These are phyloP conservation scores for Debaryomycetaceae sp. DNA, from an alignment of 1,139 yeast genomes.

Conservation along the genomic window DNA sequence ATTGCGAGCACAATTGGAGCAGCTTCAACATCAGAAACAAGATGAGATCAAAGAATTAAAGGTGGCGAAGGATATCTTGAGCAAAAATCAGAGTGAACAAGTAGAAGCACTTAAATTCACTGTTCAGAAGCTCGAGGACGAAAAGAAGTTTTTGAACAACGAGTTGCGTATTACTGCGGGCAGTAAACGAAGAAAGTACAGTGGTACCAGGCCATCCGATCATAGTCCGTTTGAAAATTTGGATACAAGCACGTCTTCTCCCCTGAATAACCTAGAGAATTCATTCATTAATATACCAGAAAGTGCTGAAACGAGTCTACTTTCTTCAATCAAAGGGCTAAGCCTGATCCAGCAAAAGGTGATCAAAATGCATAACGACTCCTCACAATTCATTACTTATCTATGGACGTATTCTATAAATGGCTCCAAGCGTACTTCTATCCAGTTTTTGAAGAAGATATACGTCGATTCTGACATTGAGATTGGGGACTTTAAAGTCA, in stretches of 20 bases:
- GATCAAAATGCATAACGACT: conserved; percentile 30
- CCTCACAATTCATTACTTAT: conserved; percentile 34
- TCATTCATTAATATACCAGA: not conserved
- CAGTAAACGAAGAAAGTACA: conserved; percentile 13
- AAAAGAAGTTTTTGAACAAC: conserved; percentile 59
- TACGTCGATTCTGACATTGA: conserved; percentile 33
- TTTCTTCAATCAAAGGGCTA: not conserved
- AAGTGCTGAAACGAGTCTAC: not conserved
- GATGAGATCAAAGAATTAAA: conserved; percentile 43
- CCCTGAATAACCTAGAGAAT: not conserved
- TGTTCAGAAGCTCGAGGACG: conserved; percentile 62
- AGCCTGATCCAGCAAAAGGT: conserved; percentile 11
- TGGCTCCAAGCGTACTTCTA: conserved; percentile 48
- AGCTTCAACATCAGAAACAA: conserved; percentile 42
- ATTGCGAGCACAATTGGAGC: conserved; percentile 59
- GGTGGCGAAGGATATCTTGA: conserved; percentile 25
- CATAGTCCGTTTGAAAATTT: not conserved
- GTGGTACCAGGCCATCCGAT: not conserved
- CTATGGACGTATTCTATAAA: conserved; percentile 41
- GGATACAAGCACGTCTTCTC: not conserved
- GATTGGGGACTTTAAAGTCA: conserved; percentile 29
- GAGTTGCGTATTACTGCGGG: conserved; percentile 29
- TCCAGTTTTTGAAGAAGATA: conserved; percentile 49
- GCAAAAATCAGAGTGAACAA: conserved; percentile 38
- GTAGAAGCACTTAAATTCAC: conserved; percentile 39